phyloP scores from a whole-genome alignment of 495 filamentous ascomycete species.

The Hyaloscypha finlandica region DNA sequence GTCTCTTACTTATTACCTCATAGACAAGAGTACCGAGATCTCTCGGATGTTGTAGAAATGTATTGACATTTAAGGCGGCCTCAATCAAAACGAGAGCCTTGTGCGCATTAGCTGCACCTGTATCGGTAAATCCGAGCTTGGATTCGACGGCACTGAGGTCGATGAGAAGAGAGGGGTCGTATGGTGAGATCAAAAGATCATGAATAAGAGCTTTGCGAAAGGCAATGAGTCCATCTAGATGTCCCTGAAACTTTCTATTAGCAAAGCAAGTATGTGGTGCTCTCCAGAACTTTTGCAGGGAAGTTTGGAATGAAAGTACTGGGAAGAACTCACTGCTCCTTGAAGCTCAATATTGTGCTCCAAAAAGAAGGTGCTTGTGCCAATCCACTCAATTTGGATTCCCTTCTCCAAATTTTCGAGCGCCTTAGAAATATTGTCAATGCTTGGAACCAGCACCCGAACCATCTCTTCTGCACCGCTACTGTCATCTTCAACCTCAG shows the following conservation, averaged over 20 bases:
- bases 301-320: neutral
- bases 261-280: neutral
- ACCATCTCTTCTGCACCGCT: neutral
- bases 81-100: slow-evolving; percentile 12
- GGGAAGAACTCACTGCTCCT: slow-evolving; percentile 11
- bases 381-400: slow-evolving; percentile 22
- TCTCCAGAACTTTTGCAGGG: neutral
- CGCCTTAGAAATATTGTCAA: neutral
- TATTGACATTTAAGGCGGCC: slow-evolving; percentile 7
- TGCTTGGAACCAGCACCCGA: neutral
- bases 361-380: slow-evolving; percentile 15
- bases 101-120: slow-evolving; percentile 17
- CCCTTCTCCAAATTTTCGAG: neutral
- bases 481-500: slow-evolving; percentile 1
- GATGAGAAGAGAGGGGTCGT: slow-evolving; percentile 17
- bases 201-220: slow-evolving; percentile 18
- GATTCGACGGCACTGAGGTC: slow-evolving; percentile 2
- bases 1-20: neutral
- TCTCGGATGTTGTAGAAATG: neutral
- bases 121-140: slow-evolving; percentile 25
- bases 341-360: slow-evolving; percentile 3
- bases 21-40: slow-evolving; percentile 8
- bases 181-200: slow-evolving; percentile 18
- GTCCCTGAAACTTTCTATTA: slow-evolving; percentile 10
- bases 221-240: slow-evolving; percentile 5